Evolutionary conservation across 1,139 yeast species (phyloP), one percentile per base, ranked within the genome.

Genomic region (Diutina mesorugosa): DNA sequence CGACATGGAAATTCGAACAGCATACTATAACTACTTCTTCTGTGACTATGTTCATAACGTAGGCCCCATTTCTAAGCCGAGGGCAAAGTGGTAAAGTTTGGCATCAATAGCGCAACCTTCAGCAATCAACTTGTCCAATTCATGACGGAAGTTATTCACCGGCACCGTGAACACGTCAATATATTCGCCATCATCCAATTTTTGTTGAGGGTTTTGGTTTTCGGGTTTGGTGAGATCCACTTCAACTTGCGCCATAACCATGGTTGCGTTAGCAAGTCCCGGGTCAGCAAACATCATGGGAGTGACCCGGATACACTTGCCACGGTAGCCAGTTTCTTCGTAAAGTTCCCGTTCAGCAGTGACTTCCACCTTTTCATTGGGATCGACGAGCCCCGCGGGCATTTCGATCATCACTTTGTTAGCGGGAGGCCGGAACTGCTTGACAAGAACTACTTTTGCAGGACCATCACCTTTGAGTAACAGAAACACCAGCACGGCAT

Each of bases 351-450:
- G 78, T 57, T 84, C 77, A 0, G 98, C 98, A 45, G 97, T 90
- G 3, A 80, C 69, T 61, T 85, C 90, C 47, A 90, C 72, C 1
- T 85, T 68, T 66, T 93, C 99, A 56, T 81, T 78, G 1, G 95
- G 90, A 67, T 93, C 99, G 53, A 93, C 79, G 59, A 93, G 74
- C 0, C 99, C 99, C 0, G 99, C 99, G 0, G 99, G 99, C 64
- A 91, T 78, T 68, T 93, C 99, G 61, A 93, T 83, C 65, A 93
- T 87, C 2, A 91, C 90, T 30, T 90, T 90, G 57, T 80, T 85
- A 9, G 87, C 87, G 1, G 99, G 98, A 1, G 98, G 97, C 58
- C 99, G 78, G 70, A 87, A 91, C 67, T 91, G 98, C 66, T 87
- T 88, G 64, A 89, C 93, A 41, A 91, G 73, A 2, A 91, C 79